Conservation (phyloP, 2,329 filamentous ascomycete genomes). For the Talaromyces sp. region DNA sequence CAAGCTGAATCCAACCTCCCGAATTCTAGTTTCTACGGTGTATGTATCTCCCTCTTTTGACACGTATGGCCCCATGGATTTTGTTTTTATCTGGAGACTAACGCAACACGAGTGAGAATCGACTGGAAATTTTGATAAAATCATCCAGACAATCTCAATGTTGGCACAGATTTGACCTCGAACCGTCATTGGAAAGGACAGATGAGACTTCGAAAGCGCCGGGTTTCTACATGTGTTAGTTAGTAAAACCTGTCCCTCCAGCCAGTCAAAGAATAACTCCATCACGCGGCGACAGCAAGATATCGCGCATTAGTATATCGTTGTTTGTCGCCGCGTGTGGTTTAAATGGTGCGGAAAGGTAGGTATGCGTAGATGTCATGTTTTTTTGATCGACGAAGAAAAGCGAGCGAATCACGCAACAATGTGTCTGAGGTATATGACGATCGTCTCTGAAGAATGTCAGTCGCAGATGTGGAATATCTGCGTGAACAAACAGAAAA, state of each 20-base stretch:
- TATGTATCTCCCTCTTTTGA: conserved; percentile 41
- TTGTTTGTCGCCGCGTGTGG: neutral
- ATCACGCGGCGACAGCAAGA: neutral
- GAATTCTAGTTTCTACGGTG: neutral
- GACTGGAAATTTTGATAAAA: conserved; percentile 17
- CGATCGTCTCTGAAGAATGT: neutral
- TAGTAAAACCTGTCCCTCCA: too few relatives aligned
- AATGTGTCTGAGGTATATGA: neutral
- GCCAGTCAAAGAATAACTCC: neutral
- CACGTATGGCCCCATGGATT: conserved; percentile 30
- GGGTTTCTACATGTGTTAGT: neutral
- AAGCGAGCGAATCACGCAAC: neutral
- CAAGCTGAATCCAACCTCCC: neutral
- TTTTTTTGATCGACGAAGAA: neutral
- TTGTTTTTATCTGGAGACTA: conserved; percentile 20
- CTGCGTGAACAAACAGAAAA: neutral
- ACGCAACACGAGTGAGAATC: conserved; percentile 40
- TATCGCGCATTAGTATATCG: neutral
- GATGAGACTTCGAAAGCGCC: conserved; percentile 43
- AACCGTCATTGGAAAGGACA: conserved; percentile 32
- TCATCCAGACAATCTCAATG: conserved; percentile 19
- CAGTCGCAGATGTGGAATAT: neutral
- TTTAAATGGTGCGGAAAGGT: neutral
- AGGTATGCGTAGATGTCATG: neutral
- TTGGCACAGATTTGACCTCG: conserved; percentile 43